Conservation (phyloP, 169 alveolate species). For the Sarcocystis neurona region DNA sequence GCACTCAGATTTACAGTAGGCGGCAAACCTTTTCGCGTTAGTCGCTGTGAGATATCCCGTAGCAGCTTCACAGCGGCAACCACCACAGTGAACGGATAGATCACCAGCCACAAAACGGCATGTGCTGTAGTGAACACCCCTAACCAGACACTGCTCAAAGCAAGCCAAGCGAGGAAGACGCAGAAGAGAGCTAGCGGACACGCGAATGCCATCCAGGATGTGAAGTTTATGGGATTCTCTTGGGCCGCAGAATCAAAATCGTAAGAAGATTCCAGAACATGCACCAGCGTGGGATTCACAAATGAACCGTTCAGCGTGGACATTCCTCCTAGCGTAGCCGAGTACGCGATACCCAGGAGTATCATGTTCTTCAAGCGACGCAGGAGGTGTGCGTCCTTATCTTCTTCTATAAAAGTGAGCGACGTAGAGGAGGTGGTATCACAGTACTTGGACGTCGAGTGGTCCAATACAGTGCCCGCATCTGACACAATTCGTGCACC, state of each 20-base stretch:
- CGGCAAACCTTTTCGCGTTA: no score
- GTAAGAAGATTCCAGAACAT: slow-evolving; percentile 41
- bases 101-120: no score
- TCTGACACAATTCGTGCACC: no score
- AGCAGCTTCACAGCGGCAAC: no score
- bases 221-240: slow-evolving; percentile 30
- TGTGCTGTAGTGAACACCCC: neutral
- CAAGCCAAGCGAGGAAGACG: slow-evolving; percentile 14
- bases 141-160: slow-evolving; percentile 47
- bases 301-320: slow-evolving; percentile 49
- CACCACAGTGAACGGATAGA: no score
- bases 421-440: no score
- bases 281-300: slow-evolving; percentile 36
- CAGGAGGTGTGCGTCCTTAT: no score
- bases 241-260: neutral
- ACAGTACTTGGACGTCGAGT: no score
- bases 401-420: no score
- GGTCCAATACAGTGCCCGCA: no score
- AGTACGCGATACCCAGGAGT: slow-evolving; percentile 49
- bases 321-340: slow-evolving; percentile 56
- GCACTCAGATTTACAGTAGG: no score
- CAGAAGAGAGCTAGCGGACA: slow-evolving; percentile 26
- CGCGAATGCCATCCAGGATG: slow-evolving; percentile 36
- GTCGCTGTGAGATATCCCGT: no score
- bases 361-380: slow-evolving; percentile 30